Conservation (phyloP, 148 eudicot species). For the Silene conica region DNA sequence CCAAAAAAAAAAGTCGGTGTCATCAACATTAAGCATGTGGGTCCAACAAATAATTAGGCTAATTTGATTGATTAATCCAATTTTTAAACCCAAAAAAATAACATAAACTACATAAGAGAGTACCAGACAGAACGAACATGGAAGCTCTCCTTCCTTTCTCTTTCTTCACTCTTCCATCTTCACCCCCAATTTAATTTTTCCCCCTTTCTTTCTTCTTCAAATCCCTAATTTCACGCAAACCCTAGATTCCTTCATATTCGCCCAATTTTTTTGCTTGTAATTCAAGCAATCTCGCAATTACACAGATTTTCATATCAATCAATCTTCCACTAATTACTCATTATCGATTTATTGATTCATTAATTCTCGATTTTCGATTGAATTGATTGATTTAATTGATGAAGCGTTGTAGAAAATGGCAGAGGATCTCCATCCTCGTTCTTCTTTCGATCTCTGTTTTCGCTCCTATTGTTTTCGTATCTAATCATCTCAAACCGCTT, state of each 20-base stretch:
- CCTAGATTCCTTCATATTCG: slow-evolving; percentile 15
- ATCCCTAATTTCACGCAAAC: slow-evolving; percentile 30
- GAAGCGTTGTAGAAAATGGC: slow-evolving; percentile 61
- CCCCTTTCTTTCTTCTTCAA: slow-evolving; percentile 5
- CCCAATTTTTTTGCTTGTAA: neutral
- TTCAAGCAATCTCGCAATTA: neutral
- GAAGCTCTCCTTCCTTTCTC: slow-evolving; percentile 18
- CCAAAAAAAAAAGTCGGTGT: too few species aligned
- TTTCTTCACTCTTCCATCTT: slow-evolving; percentile 7
- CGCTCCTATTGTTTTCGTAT: slow-evolving; percentile 58
- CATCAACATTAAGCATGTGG: too few species aligned
- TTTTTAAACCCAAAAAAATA: too few species aligned
- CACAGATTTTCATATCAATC: neutral
- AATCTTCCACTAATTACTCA: neutral
- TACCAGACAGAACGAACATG: slow-evolving; percentile 25
- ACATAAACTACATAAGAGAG: too few species aligned
- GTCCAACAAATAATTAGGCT: too few species aligned
- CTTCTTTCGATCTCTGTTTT: slow-evolving; percentile 58
- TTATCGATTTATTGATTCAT: neutral
- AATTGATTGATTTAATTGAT: slow-evolving; percentile 29
- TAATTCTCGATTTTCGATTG: neutral
- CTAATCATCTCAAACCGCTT: slow-evolving; percentile 38
- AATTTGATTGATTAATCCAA: too few species aligned
- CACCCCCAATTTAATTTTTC: slow-evolving; percentile 1
- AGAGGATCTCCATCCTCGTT: slow-evolving; percentile 90